phyloP scores from a whole-genome alignment of 2,329 filamentous ascomycete species.

The Huntiella decipiens region DNA sequence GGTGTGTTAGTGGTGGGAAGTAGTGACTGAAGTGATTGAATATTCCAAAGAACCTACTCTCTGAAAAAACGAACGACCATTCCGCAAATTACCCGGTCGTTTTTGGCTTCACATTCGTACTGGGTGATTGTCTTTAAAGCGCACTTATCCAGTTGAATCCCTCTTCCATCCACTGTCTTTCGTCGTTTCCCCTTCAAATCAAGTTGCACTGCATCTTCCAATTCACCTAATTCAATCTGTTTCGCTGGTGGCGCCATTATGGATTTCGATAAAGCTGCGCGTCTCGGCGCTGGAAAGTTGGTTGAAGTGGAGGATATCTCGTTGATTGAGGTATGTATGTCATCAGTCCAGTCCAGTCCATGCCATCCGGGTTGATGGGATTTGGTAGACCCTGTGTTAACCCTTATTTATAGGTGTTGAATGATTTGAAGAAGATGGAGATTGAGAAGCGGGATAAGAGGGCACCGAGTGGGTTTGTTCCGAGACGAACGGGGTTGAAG shows the following conservation, averaged over 20 bases:
- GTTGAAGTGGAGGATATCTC: conserved; percentile 36
- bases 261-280: background rate
- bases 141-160: conserved; percentile 35
- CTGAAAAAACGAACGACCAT: conserved; percentile 41
- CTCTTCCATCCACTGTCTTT: conserved; percentile 19
- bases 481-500: conserved; percentile 23
- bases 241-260: conserved; percentile 40
- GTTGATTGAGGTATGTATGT: conserved; percentile 36
- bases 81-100: conserved; percentile 33
- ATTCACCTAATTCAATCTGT: conserved; percentile 32
- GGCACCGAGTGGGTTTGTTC: conserved; percentile 8
- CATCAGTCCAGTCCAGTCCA: background rate
- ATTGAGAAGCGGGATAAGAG: background rate
- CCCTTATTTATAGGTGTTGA: conserved; percentile 12
- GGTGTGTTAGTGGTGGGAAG: conserved; percentile 8
- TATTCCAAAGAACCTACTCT: conserved; percentile 24
- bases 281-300: conserved; percentile 29
- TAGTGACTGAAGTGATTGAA: background rate
- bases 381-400: conserved; percentile 3
- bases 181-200: conserved; percentile 30
- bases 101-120: conserved; percentile 36
- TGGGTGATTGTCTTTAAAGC: conserved; percentile 39
- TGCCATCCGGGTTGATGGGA: background rate
- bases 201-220: conserved; percentile 30
- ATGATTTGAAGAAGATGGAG: too few species aligned